Base-by-base conservation (phyloP, 2,329 filamentous ascomycete species). In the Diaporthe vaccinii region DNA sequence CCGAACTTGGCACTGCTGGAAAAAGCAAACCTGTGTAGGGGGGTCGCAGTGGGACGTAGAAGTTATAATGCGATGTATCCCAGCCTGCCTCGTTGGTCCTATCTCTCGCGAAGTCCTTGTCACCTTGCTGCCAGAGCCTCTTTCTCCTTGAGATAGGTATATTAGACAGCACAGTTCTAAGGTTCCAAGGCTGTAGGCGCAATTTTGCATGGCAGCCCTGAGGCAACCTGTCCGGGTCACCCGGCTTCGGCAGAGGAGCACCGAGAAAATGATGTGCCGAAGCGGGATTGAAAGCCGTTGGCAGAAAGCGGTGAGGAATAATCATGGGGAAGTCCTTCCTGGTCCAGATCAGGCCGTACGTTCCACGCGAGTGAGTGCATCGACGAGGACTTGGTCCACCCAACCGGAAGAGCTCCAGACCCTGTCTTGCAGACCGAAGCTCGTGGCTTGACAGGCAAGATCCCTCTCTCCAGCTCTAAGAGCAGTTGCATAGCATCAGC, bases 391-490 rank as follows among this genome's bases (percentile, higher is more conserved):
- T 28, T 36, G 34, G 15, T 10, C 22, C 36, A 17, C 49, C 65
- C 65, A 69, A 69, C 65, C 65, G 65, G 65, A 69, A 69, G 65
- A 41, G 65, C 65, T 69, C 65, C 65, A 69, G 65, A n/a, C 34
- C 65, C 46, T 36, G 31, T 20, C 7, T 20, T 25, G 46, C 34
- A 68, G 46, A 39, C 22, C 22, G 46, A 55, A 55, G 65, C 65
- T 69, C 65, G 65, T 55, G 65, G 65, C 49, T 39, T 39, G n/a
- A 53, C 62, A 68, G 46, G 62, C 62, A 68, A 53, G 46, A 68
- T 53, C 46, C 62, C 46, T 53, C 62, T 68, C 46, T 53, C 62
- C 53, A 14, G 10, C 44, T 25, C 20, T 22, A 15, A 20, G 20
- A 25, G 28, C 46, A 53, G 22, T 8, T 17, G 46, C 31, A 68